phyloP scores from a whole-genome alignment of 1,284 basidiomycete species.

The Austroboletus novae-zelandiae region DNA sequence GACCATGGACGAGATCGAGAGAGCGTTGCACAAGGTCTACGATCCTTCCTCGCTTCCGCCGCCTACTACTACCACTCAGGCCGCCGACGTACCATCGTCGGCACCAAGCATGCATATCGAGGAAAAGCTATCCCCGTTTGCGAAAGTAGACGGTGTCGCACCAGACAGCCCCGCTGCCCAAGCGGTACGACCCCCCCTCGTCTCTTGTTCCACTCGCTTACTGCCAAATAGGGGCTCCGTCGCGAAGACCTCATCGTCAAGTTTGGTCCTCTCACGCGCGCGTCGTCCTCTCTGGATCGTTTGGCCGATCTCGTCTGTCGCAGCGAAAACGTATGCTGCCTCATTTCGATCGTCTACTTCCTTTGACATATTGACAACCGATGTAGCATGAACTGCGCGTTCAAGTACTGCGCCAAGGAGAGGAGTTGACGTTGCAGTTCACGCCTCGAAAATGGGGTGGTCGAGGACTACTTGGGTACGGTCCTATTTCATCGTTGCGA shows the following conservation, averaged over 20 bases:
- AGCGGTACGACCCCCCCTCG: constrained; percentile 53
- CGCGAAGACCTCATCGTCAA: constrained; percentile 71
- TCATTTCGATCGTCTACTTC: background rate
- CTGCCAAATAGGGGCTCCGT: constrained; percentile 55
- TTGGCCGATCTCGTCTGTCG: constrained; percentile 68
- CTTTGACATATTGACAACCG: constrained; percentile 4
- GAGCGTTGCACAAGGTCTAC: constrained; percentile 66
- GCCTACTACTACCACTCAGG: no score
- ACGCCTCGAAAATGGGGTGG: constrained; percentile 71
- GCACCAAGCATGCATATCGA: constrained; percentile 15
- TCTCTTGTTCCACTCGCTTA: background rate
- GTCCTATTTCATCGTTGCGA: constrained; percentile 3
- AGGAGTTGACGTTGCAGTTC: constrained; percentile 43
- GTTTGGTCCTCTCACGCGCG: constrained; percentile 63
- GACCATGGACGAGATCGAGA: constrained; percentile 65
- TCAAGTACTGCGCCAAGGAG: constrained; percentile 38
- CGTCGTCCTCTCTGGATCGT: constrained; percentile 55
- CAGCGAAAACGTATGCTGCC: constrained; percentile 68
- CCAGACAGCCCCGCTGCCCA: constrained; percentile 75
- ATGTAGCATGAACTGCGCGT: constrained; percentile 50
- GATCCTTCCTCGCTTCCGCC: constrained; percentile 39
- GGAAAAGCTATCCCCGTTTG: constrained; percentile 50
- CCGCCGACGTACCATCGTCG: background rate
- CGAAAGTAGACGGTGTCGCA: constrained; percentile 75
- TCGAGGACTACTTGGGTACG: constrained; percentile 78